These are phyloP conservation scores for Penicillium sp. DNA, from an alignment of 2,329 filamentous ascomycete genomes.

Conservation along the genomic window DNA sequence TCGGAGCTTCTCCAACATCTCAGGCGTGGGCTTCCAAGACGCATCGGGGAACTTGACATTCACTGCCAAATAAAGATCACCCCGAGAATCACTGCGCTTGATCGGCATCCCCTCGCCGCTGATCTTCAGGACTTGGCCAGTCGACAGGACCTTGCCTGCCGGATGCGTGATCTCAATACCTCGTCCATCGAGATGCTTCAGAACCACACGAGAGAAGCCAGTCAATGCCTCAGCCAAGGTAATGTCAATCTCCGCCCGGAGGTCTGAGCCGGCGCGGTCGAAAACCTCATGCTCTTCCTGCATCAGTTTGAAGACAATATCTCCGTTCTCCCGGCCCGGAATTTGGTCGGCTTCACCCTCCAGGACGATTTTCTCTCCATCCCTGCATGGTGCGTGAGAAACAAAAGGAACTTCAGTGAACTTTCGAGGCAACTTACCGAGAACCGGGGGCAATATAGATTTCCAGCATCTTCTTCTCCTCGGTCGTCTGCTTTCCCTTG, in stretches of 20 bases:
- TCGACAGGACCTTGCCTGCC: conserved; percentile 73
- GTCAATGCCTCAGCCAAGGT: conserved; percentile 77
- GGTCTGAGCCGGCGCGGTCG: conserved; percentile 73
- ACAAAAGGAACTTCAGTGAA: not conserved
- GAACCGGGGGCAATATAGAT: conserved; percentile 90
- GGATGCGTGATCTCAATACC: conserved; percentile 77
- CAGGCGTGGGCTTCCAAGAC: conserved; percentile 71
- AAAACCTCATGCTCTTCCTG: conserved; percentile 79
- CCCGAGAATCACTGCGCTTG: conserved; percentile 76
- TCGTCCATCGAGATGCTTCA: conserved; percentile 89
- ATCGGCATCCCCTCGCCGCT: conserved; percentile 88
- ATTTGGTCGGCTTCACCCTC: conserved; percentile 92
- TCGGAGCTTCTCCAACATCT: conserved; percentile 61
- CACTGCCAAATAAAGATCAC: conserved; percentile 81
- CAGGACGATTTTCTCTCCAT: conserved; percentile 83
- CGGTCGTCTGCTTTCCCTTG: conserved; percentile 81
- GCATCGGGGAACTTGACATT: conserved; percentile 85
- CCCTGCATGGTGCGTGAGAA: conserved; percentile 28
- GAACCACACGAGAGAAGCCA: conserved; percentile 82
- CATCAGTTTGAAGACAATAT: conserved; percentile 82
- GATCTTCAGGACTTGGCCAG: conserved; percentile 79
- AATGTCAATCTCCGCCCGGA: conserved; percentile 74
- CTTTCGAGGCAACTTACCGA: conserved; percentile 40
- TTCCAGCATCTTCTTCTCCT: conserved; percentile 90
- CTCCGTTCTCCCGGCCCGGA: conserved; percentile 81